Base-by-base conservation (phyloP, 495 filamentous ascomycete species). In the Penicillium psychrofluorescens region DNA sequence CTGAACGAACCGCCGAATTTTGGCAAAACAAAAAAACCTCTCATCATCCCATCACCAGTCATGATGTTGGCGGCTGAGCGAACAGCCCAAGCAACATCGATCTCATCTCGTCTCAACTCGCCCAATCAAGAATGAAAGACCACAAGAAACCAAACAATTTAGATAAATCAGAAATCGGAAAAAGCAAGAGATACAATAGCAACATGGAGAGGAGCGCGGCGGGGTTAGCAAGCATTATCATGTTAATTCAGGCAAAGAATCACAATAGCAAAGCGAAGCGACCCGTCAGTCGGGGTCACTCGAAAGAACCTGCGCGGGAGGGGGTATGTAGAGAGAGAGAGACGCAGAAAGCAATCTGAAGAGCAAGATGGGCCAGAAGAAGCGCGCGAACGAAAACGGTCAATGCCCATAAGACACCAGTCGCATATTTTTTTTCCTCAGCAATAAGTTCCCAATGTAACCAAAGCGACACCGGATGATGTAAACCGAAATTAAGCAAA, bases 401-500 rank as follows among this genome's bases (percentile, higher is more conserved):
- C 22, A 22, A 22, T 22, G 22, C 22, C 22, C 22, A 22, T 22
- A 22, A 22, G 2, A 22, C 22, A 22, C 22, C 22, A 22, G 22
- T 22, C 22, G 4, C 22, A 22, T 22, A 6, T 22, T 22, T 22
- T 22, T 22, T 22, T 22, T 30, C n/a, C 33, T 22, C 43, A 14
- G 40, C 27, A 37, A 32, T 29, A 38, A 45, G 34, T 40, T 28
- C 32, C 41, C 28, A 48, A 54, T 38, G 43, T 34, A 45, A 35
- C 40, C 36, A 37, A 37, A 29, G 30, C 42, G 45, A 46, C 32
- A n/a, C 44, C 30, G 31, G 22, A 22, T 22, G 22, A 22, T 22
- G 0, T 4, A 22, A 7, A 34, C 32, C 30, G 40, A 11, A 13
- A 62, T 71, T 64, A 77, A 48, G 63, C 67, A 58, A 87, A 88